Conservation (phyloP, 1,284 basidiomycete species). For the Xerocomus amazonicus region DNA sequence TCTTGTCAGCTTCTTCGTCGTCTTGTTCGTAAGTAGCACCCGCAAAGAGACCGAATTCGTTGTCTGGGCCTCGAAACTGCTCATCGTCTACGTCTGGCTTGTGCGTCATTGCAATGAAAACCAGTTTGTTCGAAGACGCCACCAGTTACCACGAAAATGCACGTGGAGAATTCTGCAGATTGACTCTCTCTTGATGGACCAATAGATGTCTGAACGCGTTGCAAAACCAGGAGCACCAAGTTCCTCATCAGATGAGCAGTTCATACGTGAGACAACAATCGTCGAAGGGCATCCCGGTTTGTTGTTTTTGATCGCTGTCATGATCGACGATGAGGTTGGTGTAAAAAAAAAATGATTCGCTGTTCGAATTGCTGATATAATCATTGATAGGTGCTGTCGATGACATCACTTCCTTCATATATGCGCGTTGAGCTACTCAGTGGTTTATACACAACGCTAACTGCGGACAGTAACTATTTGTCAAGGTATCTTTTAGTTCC, state of each 20-base stretch:
- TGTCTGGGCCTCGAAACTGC: constrained; percentile 94
- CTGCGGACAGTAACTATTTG: too few relatives aligned
- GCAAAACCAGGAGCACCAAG: constrained; percentile 94
- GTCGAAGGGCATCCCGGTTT: constrained; percentile 73
- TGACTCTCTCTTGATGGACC: constrained; percentile 93
- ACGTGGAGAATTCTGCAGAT: constrained; percentile 85
- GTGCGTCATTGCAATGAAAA: constrained; percentile 49
- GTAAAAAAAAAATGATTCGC: too few relatives aligned
- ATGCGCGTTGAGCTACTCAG: too few relatives aligned
- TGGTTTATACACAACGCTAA: too few relatives aligned
- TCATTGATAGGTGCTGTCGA: not conserved
- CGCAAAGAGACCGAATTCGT: constrained; percentile 94
- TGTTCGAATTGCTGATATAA: too few relatives aligned
- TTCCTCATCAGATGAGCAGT: constrained; percentile 5
- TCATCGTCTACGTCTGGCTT: constrained; percentile 83
- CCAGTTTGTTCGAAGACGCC: not conserved
- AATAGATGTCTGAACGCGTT: constrained; percentile 98
- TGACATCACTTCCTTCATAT: not conserved
- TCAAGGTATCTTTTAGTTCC: too few relatives aligned
- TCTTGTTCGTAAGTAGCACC: constrained; percentile 96
- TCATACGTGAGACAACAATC: not conserved
- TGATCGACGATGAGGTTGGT: constrained; percentile 15
- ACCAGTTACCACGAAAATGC: constrained; percentile 27
- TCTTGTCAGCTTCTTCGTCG: constrained; percentile 95
- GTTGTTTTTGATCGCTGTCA: constrained; percentile 53